Conservation (phyloP, 139 green algal species). For the Picochlorum sp. region DNA sequence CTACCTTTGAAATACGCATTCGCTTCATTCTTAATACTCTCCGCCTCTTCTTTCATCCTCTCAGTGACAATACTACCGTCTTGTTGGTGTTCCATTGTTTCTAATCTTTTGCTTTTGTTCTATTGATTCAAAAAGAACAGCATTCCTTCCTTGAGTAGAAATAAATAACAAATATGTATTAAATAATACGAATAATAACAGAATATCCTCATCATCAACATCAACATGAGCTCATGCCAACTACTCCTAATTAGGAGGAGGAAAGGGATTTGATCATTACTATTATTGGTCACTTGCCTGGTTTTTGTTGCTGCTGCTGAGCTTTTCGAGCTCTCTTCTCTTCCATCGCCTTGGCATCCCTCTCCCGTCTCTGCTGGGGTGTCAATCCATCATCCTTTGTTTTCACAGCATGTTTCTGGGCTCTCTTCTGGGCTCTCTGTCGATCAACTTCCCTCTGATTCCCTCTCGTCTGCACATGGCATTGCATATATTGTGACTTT, state of each 20-base stretch:
- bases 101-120: background rate
- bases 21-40: constrained; percentile 23
- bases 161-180: too few relatives aligned
- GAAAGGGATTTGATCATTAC: too few relatives aligned
- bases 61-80: background rate
- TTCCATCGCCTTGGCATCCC: constrained; percentile 41
- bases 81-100: background rate
- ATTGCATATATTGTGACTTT: too few relatives aligned
- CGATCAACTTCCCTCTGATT: constrained; percentile 47
- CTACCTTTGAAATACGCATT: constrained; percentile 49
- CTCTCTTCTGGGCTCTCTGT: constrained; percentile 25
- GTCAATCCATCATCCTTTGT: constrained; percentile 44
- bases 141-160: background rate
- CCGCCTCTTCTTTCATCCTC: constrained; percentile 11
- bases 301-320: constrained; percentile 14
- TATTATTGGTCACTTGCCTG: too few relatives aligned
- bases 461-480: constrained; percentile 23
- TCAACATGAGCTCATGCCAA: too few relatives aligned
- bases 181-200: too few relatives aligned
- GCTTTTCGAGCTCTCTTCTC: constrained; percentile 34
- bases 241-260: too few relatives aligned
- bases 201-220: too few relatives aligned
- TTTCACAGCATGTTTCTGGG: constrained; percentile 5
- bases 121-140: background rate
- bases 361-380: constrained; percentile 37